Base-by-base conservation (phyloP, 192 early-diverging fungal genomes). In the Backusella australiensis region DNA sequence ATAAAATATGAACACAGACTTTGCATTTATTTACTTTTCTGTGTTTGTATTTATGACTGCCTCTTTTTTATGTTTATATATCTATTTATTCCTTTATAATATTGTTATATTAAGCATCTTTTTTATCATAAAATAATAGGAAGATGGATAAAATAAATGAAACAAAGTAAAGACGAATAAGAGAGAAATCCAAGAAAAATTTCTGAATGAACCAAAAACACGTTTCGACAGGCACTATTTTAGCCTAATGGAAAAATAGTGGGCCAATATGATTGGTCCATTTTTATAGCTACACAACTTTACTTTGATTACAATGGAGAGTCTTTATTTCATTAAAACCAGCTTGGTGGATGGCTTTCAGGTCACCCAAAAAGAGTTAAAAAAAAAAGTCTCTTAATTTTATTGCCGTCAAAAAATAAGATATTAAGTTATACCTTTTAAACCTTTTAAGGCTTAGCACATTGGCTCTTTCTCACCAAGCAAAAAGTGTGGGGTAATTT, bases 181-280 rank as follows among this genome's bases (percentile, higher is more conserved):
- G n/a, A 53, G n/a, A 7, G 6, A 59, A 59, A 23, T 8, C 26
- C 21, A 59, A 9, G 46, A 59, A 59, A 59, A 59, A 26, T 59
- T 59, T 59, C n/a, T 59, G 53, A 59, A 59, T 59, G 53, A 59
- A 59, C 53, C 23, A 59, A 59, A 26, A 49, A 49, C 53, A 59
- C 53, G 53, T 59, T 59, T 59, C 53, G 23, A 26, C n/a, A 8
- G 52, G 21, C 17, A 53, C 53, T 59, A 26, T 59, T 59, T 59
- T 59, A 59, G 53, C 53, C 6, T 59, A 59, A 59, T 23, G 2
- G 23, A 23, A 59, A 59, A 26, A 59, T 12, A 4, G 2, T 26
- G 7, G 8, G 26, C 21, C 1, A 26, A 21, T 26, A 59, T 59
- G 23, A 59, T 59, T 59, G 53, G 53, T 59, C 23, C 53, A 59